A percentile compares a stretch with the other conserved stretches of the same genome.
Conservation (phyloP, 2,329 filamentous ascomycete genomes). For the Sarocladium oryzae region DNA sequence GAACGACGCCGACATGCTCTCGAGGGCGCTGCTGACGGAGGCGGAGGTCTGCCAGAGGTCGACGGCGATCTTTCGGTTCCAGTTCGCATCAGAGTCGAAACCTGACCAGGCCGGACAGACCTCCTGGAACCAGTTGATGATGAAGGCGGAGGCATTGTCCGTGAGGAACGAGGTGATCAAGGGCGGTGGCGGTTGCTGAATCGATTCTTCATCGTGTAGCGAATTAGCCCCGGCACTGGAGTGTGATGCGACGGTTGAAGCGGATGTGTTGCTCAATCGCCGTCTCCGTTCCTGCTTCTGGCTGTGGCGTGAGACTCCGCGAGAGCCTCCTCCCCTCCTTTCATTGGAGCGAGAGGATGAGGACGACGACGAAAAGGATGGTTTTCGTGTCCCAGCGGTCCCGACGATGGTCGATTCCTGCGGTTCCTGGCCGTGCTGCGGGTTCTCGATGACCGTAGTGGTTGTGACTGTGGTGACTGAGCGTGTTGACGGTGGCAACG, state of each 20-base stretch:
- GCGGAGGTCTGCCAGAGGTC: conserved; percentile 30
- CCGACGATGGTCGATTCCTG: not conserved
- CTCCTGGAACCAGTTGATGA: conserved; percentile 31
- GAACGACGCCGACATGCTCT: conserved; percentile 35
- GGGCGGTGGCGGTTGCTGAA: conserved; percentile 13
- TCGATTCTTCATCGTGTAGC: not conserved
- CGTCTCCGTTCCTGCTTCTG: not conserved
- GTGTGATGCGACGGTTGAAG: not conserved
- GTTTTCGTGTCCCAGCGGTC: not conserved
- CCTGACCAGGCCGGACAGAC: conserved; percentile 35
- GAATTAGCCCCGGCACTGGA: conserved; percentile 1
- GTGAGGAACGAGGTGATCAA: conserved; percentile 26
- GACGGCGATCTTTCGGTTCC: conserved; percentile 31
- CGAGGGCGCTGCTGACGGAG: conserved; percentile 30
- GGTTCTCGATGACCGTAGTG: not conserved
- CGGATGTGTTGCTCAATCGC: not conserved
- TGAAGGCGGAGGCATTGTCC: conserved; percentile 12
- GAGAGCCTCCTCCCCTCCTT: not conserved
- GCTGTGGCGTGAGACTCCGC: not conserved
- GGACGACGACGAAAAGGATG: too few species aligned
- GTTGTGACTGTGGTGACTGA: not conserved
- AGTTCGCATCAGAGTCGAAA: conserved; percentile 31
- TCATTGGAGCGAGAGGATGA: not conserved
- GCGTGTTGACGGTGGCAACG: not conserved
- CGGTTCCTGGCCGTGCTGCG: not conserved